Evolutionary conservation across 345 rosid species (phyloP).

Genomic region (Eucalyptus tenuipes): DNA sequence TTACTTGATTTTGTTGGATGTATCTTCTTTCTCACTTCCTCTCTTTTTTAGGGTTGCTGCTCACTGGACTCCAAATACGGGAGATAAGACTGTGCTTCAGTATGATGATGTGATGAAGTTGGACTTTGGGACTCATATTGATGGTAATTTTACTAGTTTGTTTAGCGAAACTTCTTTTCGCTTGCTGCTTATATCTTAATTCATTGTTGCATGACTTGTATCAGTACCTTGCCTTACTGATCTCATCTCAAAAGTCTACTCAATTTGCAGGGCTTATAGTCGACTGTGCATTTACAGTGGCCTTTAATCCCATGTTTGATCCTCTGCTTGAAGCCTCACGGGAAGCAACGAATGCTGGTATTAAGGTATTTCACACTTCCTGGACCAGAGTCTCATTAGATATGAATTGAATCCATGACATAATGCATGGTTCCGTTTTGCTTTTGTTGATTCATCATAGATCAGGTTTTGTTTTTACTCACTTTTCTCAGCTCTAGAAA

Average conservation of each 20-base stretch:
- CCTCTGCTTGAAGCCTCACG: conserved; percentile 91
- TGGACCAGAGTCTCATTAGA: neutral
- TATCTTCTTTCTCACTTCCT: neutral
- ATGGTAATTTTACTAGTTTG: conserved; percentile 30
- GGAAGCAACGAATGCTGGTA: conserved; percentile 93
- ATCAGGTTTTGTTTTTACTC: neutral
- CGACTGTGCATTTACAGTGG: conserved; percentile 96
- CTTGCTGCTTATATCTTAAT: neutral
- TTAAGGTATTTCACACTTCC: conserved; percentile 43
- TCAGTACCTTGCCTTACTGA: neutral
- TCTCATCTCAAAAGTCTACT: neutral
- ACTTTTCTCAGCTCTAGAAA: neutral
- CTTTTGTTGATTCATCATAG: neutral
- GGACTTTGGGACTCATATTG: conserved; percentile 97
- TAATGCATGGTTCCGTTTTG: neutral
- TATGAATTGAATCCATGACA: neutral
- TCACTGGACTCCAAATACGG: conserved; percentile 96
- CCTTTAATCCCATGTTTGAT: conserved; percentile 95
- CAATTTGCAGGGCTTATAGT: conserved; percentile 60
- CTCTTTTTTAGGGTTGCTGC: conserved; percentile 76
- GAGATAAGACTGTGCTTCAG: conserved; percentile 95
- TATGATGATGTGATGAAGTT: conserved; percentile 95
- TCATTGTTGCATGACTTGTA: neutral
- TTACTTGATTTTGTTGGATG: neutral
- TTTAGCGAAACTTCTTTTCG: neutral